Percentiles rank a stretch among this genome's conserved stretches.
These are phyloP conservation scores for Meyerozyma elateridarum DNA, from an alignment of 1,139 yeast species.

Conservation along the genomic window DNA sequence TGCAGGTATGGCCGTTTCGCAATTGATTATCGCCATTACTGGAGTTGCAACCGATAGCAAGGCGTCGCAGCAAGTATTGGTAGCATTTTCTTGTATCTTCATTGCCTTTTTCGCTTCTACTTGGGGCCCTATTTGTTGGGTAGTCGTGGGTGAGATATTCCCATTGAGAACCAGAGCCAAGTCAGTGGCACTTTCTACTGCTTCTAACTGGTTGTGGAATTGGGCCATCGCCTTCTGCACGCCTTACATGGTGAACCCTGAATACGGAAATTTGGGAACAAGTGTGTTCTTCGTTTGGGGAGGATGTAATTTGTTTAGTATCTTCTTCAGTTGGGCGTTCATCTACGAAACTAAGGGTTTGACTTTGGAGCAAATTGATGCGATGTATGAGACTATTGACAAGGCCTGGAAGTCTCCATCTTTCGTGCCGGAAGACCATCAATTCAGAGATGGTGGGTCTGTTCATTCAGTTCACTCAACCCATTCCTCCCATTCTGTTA, in stretches of 20 bases:
- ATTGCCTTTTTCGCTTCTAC: constrained; percentile 72
- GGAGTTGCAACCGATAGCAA: constrained; percentile 22
- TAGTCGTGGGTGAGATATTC: constrained; percentile 67
- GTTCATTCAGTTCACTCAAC: constrained; percentile 15
- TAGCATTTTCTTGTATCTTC: constrained; percentile 66
- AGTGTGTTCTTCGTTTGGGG: constrained; percentile 78
- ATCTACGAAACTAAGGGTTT: constrained; percentile 47
- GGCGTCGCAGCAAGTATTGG: constrained; percentile 51
- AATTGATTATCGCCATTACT: constrained; percentile 21
- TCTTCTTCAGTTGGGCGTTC: constrained; percentile 34
- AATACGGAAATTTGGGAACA: constrained; percentile 61
- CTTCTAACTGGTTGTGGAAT: constrained; percentile 79
- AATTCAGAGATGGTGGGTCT: constrained; percentile 23
- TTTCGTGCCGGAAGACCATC: constrained; percentile 32
- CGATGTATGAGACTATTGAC: constrained; percentile 32
- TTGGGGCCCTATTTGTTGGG: constrained; percentile 84
- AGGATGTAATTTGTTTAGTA: constrained; percentile 52
- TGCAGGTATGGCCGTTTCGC: constrained; percentile 21
- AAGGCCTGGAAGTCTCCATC: constrained; percentile 30
- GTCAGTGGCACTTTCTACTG: constrained; percentile 68
- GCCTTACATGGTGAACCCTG: constrained; percentile 65
- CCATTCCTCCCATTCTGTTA: no score
- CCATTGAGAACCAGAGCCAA: constrained; percentile 70
- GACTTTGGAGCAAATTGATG: constrained; percentile 44
- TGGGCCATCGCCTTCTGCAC: constrained; percentile 70